A percentile compares a stretch with the other conserved stretches of the same genome.
Evolutionary conservation across 2,329 filamentous ascomycete genomes (phyloP).

Genomic region (Xylariaceae sp.): DNA sequence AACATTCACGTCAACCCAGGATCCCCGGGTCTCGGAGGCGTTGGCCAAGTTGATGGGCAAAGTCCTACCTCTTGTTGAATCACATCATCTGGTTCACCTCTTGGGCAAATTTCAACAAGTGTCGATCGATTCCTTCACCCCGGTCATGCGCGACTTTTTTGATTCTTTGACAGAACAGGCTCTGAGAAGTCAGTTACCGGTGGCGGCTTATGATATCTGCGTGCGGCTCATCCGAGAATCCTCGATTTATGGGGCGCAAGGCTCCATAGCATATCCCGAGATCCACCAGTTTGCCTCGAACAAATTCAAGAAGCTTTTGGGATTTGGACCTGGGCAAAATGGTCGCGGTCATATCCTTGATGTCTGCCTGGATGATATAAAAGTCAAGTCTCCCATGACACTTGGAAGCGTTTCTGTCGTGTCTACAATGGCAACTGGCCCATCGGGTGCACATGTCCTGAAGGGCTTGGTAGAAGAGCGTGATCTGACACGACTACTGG

Average conservation of each 20-base stretch:
- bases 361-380: constrained; percentile 66
- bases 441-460: constrained; percentile 41
- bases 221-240: constrained; percentile 70
- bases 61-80: constrained; percentile 45
- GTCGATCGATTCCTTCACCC: constrained; percentile 59
- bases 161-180: constrained; percentile 49
- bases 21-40: constrained; percentile 79
- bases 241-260: constrained; percentile 49
- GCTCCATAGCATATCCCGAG: constrained; percentile 53
- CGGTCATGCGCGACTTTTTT: constrained; percentile 58
- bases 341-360: constrained; percentile 60
- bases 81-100: constrained; percentile 55
- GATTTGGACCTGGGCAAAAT: constrained; percentile 46
- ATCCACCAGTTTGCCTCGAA: constrained; percentile 60
- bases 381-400: constrained; percentile 56
- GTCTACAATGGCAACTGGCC: constrained; percentile 41
- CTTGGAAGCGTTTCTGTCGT: constrained; percentile 71
- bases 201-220: constrained; percentile 45
- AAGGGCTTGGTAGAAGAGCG: constrained; percentile 56
- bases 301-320: constrained; percentile 58
- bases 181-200: constrained; percentile 18
- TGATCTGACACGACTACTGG: constrained; percentile 55
- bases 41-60: constrained; percentile 61
- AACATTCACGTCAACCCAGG: constrained; percentile 74
- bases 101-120: constrained; percentile 66